Percentiles rank a stretch among this genome's conserved stretches.
Conservation (phyloP, 139 green algal species). For the Chlamydomonas incerta region DNA sequence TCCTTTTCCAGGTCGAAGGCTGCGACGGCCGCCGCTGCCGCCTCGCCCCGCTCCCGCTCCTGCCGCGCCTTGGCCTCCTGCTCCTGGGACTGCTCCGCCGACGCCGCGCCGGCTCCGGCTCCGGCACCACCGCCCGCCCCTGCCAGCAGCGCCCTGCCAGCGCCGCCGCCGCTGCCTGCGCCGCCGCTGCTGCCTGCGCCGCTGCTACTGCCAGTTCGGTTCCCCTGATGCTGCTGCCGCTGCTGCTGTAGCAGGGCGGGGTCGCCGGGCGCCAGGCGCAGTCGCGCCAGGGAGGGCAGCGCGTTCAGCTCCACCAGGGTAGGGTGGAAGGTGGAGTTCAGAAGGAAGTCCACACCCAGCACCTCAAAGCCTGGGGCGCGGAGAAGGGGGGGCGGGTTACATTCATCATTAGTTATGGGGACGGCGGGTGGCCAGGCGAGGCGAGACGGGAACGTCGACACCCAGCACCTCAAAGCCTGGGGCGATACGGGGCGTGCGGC, state of each 20-base stretch:
- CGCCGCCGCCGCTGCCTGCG: neutral
- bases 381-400: neutral
- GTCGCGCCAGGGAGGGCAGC: slow-evolving; percentile 71
- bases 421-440: too few relatives aligned
- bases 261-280: neutral
- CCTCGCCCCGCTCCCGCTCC: neutral
- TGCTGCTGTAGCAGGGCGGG: neutral
- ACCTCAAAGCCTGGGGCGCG: slow-evolving; percentile 54
- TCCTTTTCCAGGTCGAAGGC: slow-evolving; percentile 80
- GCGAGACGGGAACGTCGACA: too few relatives aligned
- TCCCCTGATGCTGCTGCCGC: neutral
- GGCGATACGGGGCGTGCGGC: too few relatives aligned
- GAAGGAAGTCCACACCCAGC: slow-evolving; percentile 79
- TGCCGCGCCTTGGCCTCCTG: neutral
- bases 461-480: too few relatives aligned
- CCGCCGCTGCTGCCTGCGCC: neutral
- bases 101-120: neutral
- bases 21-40: neutral
- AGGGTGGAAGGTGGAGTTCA: slow-evolving; percentile 70
- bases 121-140: neutral
- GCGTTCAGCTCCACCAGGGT: slow-evolving; percentile 84
- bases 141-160: too few relatives aligned
- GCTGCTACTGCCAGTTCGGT: neutral
- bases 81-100: neutral
- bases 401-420: neutral